These are phyloP conservation scores for Aphanomyces stellatus DNA, from an alignment of 352 stramenopile genomes.

Conservation along the genomic window DNA sequence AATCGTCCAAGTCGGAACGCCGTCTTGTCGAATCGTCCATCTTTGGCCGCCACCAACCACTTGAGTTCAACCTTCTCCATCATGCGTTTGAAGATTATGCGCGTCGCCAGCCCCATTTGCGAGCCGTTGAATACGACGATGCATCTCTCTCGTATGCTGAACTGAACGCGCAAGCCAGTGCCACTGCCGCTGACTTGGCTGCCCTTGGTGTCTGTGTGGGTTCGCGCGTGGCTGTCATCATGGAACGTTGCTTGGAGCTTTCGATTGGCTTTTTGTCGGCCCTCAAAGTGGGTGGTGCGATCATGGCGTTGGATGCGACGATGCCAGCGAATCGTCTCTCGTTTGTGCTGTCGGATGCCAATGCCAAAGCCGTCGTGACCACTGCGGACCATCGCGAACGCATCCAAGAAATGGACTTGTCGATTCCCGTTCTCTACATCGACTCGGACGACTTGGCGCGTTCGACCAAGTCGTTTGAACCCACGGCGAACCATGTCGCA, in stretches of 20 bases:
- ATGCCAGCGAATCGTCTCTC: slow-evolving; percentile 41
- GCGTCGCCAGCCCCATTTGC: slow-evolving; percentile 20
- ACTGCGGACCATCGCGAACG: neutral
- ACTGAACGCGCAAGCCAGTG: slow-evolving; percentile 25
- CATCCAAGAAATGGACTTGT: neutral
- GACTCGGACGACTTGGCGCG: no score
- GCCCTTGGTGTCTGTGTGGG: slow-evolving; percentile 38
- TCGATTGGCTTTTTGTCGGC: slow-evolving; percentile 86
- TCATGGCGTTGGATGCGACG: slow-evolving; percentile 72
- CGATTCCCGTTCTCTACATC: neutral
- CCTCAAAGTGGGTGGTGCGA: slow-evolving; percentile 86
- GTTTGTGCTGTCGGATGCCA: slow-evolving; percentile 39
- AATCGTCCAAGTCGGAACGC: neutral
- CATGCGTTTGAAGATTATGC: slow-evolving; percentile 1
- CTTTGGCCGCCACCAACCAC: neutral
- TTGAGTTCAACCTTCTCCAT: neutral
- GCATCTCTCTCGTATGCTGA: slow-evolving; percentile 27
- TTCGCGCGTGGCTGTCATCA: slow-evolving; percentile 28
- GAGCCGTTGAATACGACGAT: slow-evolving; percentile 12
- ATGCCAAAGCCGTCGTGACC: slow-evolving; percentile 15
- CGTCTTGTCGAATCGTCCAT: neutral
- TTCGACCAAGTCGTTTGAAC: neutral
- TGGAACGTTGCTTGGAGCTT: slow-evolving; percentile 89
- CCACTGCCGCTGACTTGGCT: slow-evolving; percentile 21
- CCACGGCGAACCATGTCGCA: neutral